These are phyloP conservation scores for Xylaria nigripes DNA, from an alignment of 495 filamentous ascomycete species.

Conservation along the genomic window DNA sequence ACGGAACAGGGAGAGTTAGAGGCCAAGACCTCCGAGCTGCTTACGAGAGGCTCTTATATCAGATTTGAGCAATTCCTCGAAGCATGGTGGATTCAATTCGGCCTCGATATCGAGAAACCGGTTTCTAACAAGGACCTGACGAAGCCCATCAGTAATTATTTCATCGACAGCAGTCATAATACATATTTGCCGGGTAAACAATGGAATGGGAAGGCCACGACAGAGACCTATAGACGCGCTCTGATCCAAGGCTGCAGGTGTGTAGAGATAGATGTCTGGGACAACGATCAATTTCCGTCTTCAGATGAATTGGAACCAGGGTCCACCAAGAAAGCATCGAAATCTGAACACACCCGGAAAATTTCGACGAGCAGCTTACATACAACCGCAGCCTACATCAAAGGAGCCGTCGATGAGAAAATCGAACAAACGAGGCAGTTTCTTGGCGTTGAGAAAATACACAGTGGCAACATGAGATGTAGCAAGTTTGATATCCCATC, in stretches of 20 bases:
- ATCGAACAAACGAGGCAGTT: slow-evolving; percentile 23
- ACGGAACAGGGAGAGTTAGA: slow-evolving; percentile 28
- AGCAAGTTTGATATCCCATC: slow-evolving; percentile 21
- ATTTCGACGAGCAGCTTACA: slow-evolving; percentile 29
- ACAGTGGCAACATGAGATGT: slow-evolving; percentile 30
- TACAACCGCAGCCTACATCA: slow-evolving; percentile 29
- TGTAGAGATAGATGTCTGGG: slow-evolving; percentile 95
- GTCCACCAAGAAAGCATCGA: slow-evolving; percentile 10
- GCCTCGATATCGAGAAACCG: slow-evolving; percentile 28
- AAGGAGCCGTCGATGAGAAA: slow-evolving; percentile 26
- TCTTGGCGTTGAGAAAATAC: slow-evolving; percentile 21
- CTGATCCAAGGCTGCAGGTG: slow-evolving; percentile 75
- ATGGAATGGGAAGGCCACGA: slow-evolving; percentile 67
- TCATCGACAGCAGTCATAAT: slow-evolving; percentile 87
- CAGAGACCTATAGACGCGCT: slow-evolving; percentile 65
- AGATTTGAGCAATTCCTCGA: slow-evolving; percentile 37
- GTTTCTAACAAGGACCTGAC: slow-evolving; percentile 26
- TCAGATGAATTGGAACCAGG: slow-evolving; percentile 12
- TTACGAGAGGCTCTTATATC: slow-evolving; percentile 28
- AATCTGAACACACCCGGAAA: slow-evolving; percentile 25
- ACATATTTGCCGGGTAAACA: slow-evolving; percentile 91
- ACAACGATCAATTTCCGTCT: slow-evolving; percentile 48
- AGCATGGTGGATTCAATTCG: slow-evolving; percentile 29
- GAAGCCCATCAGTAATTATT: slow-evolving; percentile 75
- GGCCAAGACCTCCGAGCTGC: slow-evolving; percentile 5